Evolutionary conservation across 192 early-diverging fungal genomes (phyloP).

Genomic region (Coemansia sp.): DNA sequence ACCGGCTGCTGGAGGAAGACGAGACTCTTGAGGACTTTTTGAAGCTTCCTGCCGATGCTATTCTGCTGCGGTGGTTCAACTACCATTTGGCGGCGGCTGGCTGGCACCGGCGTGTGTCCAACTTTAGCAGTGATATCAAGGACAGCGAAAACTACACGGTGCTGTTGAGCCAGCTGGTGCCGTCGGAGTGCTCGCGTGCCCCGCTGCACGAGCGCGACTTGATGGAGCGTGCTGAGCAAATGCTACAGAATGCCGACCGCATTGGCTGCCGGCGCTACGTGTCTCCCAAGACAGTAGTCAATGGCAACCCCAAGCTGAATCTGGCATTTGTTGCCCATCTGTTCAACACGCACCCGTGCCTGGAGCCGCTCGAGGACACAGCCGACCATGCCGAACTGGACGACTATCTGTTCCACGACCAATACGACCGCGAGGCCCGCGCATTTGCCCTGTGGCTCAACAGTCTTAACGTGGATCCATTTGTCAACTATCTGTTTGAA

Average conservation of each 20-base stretch:
- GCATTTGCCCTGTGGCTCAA: slow-evolving; percentile 98
- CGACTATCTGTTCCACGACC: slow-evolving; percentile 52
- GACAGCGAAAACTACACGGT: slow-evolving; percentile 96
- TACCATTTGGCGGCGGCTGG: slow-evolving; percentile 95
- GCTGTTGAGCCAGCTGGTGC: slow-evolving; percentile 88
- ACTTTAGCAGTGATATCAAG: slow-evolving; percentile 90
- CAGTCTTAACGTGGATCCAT: slow-evolving; percentile 93
- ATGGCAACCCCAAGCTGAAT: slow-evolving; percentile 96
- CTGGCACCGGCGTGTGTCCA: slow-evolving; percentile 79
- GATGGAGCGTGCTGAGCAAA: slow-evolving; percentile 78
- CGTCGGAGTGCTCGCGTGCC: slow-evolving; percentile 72
- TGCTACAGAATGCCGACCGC: slow-evolving; percentile 88
- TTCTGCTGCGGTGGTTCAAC: slow-evolving; percentile 98
- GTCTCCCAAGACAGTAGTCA: slow-evolving; percentile 88
- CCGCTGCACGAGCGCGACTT: slow-evolving; percentile 80
- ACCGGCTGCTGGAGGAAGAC: slow-evolving; percentile 87
- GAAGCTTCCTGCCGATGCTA: slow-evolving; percentile 92
- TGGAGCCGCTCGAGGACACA: slow-evolving; percentile 82
- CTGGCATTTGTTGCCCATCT: slow-evolving; percentile 98
- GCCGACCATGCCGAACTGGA: slow-evolving; percentile 89
- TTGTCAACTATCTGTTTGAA: slow-evolving; percentile 97
- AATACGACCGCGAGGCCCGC: slow-evolving; percentile 59
- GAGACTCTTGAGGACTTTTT: slow-evolving; percentile 94
- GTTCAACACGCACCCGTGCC: slow-evolving; percentile 96
- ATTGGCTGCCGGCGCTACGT: slow-evolving; percentile 93